Conservation (phyloP, 768 basidiomycete species). For the Strobilomyces echinocephalus region DNA sequence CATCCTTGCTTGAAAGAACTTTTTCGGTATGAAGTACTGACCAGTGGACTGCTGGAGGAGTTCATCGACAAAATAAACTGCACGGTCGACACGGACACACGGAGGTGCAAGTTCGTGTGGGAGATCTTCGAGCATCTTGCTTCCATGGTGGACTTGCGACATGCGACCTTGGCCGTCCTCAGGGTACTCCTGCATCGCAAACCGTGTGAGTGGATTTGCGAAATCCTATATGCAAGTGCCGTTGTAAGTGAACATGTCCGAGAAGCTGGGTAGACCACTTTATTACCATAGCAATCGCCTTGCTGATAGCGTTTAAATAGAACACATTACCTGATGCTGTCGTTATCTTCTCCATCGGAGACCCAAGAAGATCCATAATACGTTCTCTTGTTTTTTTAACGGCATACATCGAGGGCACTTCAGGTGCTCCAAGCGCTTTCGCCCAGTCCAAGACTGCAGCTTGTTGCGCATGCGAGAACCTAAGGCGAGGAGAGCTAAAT, state of each 20-base stretch:
- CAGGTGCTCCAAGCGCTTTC: conserved; percentile 22
- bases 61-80: not conserved
- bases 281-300: conserved; percentile 19
- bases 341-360: conserved; percentile 19
- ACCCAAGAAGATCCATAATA: conserved; percentile 18
- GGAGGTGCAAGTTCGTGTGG: not conserved
- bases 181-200: not conserved
- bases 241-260: not conserved
- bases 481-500: conserved; percentile 29
- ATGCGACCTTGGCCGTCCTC: not conserved
- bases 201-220: not conserved
- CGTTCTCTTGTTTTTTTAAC: conserved; percentile 18
- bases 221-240: not conserved
- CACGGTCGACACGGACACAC: not conserved
- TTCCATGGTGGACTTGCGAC: not conserved
- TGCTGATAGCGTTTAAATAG: conserved; percentile 22
- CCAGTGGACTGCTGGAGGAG: not conserved
- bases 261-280: not conserved
- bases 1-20: not conserved
- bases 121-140: not conserved
- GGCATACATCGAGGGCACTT: conserved; percentile 1
- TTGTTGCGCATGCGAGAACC: conserved; percentile 31
- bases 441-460: conserved; percentile 20
- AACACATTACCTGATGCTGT: conserved; percentile 24
- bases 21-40: not conserved